phyloP scores from a whole-genome alignment of 2,329 filamentous ascomycete species.

The Berkeleyomyces basicola region DNA sequence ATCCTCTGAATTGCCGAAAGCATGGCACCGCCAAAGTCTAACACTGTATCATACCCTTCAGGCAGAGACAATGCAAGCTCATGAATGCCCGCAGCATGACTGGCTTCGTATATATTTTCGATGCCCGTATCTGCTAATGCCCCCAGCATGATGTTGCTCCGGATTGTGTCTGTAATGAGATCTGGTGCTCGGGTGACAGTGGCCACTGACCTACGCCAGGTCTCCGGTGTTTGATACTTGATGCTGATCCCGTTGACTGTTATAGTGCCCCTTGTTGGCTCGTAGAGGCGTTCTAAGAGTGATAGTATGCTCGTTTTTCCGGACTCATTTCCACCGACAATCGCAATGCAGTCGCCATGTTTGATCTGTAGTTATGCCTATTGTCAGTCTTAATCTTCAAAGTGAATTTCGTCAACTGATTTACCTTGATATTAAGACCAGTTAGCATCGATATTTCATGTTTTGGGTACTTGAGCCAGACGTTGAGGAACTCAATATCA shows the following conservation, averaged over 20 bases:
- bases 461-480: slow-evolving; percentile 14
- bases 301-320: slow-evolving; percentile 20
- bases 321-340: slow-evolving; percentile 13
- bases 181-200: slow-evolving; percentile 40
- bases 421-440: slow-evolving; percentile 14
- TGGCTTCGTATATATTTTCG: slow-evolving; percentile 3
- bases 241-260: slow-evolving; percentile 28
- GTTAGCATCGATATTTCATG: slow-evolving; percentile 10
- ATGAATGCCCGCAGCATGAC: slow-evolving; percentile 48
- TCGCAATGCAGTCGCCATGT: slow-evolving; percentile 12
- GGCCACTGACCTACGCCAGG: slow-evolving; percentile 33
- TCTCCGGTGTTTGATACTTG: slow-evolving; percentile 27
- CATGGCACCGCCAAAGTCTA: slow-evolving; percentile 46
- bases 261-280: slow-evolving; percentile 25
- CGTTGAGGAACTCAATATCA: slow-evolving; percentile 13
- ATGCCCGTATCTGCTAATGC: background rate
- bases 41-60: slow-evolving; percentile 32
- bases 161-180: slow-evolving; percentile 32
- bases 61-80: slow-evolving; percentile 62
- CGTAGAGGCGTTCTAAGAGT: slow-evolving; percentile 18
- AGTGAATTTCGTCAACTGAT: background rate
- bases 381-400: background rate
- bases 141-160: slow-evolving; percentile 48
- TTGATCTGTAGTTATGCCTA: slow-evolving; percentile 8
- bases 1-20: slow-evolving; percentile 51